These are phyloP conservation scores for Metschnikowia similis DNA, from an alignment of 805 yeast genomes.

Conservation along the genomic window DNA sequence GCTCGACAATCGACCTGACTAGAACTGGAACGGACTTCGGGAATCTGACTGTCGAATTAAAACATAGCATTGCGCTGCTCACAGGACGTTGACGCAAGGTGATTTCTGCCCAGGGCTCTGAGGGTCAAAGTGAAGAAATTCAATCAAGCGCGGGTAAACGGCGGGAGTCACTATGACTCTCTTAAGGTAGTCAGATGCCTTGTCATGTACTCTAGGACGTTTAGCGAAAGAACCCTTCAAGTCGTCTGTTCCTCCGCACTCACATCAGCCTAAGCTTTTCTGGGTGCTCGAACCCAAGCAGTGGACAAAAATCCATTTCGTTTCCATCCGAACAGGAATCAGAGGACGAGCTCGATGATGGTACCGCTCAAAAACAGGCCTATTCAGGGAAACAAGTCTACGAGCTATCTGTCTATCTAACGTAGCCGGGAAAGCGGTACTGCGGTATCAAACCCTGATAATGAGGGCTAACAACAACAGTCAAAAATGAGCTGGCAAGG, in stretches of 20 bases:
- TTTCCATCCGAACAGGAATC: constrained; percentile 35
- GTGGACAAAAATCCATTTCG: constrained; percentile 26
- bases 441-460: constrained; percentile 21
- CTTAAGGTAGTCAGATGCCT: constrained; percentile 42
- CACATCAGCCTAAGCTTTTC: constrained; percentile 39
- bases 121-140: constrained; percentile 19
- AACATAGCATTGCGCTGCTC: too few relatives aligned
- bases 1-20: too few relatives aligned
- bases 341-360: constrained; percentile 28
- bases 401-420: constrained; percentile 45
- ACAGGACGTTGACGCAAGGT: too few relatives aligned
- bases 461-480: constrained; percentile 10
- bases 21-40: too few relatives aligned
- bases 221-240: constrained; percentile 3
- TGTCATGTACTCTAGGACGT: constrained; percentile 12
- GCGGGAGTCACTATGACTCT: constrained; percentile 43
- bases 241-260: constrained; percentile 40
- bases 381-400: constrained; percentile 13
- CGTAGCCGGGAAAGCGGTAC: constrained; percentile 47
- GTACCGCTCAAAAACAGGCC: constrained; percentile 8
- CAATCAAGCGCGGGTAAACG: constrained; percentile 40
- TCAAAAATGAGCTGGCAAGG: constrained; percentile 27
- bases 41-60: too few relatives aligned
- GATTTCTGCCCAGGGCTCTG: constrained; percentile 26
- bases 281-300: constrained; percentile 20